Conservation (phyloP, 495 filamentous ascomycete species). For the Bacidia gigantensis region DNA sequence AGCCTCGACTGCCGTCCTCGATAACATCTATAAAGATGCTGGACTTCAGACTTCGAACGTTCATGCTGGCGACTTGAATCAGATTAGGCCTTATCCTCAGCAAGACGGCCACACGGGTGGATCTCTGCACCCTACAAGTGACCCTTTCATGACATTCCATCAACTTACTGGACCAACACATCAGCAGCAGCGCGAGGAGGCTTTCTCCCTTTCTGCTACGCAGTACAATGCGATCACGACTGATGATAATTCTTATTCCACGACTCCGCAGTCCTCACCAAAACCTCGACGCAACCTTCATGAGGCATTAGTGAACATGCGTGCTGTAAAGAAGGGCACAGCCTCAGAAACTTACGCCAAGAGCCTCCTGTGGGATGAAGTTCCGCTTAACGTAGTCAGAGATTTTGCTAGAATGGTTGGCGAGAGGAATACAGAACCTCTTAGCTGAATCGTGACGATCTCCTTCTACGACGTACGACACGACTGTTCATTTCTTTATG, state of each 20-base stretch:
- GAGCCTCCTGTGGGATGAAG: slow-evolving; percentile 86
- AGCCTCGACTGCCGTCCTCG: slow-evolving; percentile 78
- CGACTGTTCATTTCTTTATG: not conserved
- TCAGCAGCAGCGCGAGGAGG: slow-evolving; percentile 78
- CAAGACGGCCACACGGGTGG: slow-evolving; percentile 33
- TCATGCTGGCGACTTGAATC: slow-evolving; percentile 11
- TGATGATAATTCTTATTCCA: slow-evolving; percentile 31
- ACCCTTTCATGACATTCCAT: slow-evolving; percentile 61
- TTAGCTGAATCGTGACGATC: slow-evolving; percentile 5
- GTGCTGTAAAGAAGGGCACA: slow-evolving; percentile 46
- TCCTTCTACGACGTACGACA: not conserved
- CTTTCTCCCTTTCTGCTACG: slow-evolving; percentile 69
- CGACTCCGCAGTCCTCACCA: slow-evolving; percentile 30
- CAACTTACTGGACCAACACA: slow-evolving; percentile 61
- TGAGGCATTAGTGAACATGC: slow-evolving; percentile 70
- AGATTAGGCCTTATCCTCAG: slow-evolving; percentile 23
- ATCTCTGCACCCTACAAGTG: slow-evolving; percentile 41
- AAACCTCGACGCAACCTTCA: slow-evolving; percentile 59
- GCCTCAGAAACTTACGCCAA: slow-evolving; percentile 84
- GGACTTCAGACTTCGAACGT: slow-evolving; percentile 32
- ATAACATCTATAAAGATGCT: slow-evolving; percentile 74
- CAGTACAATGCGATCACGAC: slow-evolving; percentile 81
- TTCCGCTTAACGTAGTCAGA: slow-evolving; percentile 79
- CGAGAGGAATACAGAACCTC: slow-evolving; percentile 23
- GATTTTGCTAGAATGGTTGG: slow-evolving; percentile 84